Conservation (phyloP, 768 basidiomycete genomes). For the Termitomyces sp. region DNA sequence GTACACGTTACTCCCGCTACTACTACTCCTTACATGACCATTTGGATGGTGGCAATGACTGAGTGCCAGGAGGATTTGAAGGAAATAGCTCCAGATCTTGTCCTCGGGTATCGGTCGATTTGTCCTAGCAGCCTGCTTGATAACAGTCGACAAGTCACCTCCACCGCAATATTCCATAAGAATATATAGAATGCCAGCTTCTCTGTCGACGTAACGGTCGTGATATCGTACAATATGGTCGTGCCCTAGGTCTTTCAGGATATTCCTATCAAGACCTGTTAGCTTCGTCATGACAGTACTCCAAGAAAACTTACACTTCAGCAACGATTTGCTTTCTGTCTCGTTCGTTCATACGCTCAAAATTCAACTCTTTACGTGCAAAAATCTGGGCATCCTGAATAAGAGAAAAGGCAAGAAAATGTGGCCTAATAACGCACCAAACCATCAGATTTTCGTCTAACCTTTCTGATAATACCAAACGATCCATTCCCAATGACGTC, state of each 20-base stretch:
- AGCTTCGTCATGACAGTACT: not conserved
- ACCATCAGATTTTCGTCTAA: conserved; percentile 80
- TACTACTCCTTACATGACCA: conserved; percentile 45
- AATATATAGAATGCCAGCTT: conserved; percentile 89
- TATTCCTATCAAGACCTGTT: conserved; percentile 57
- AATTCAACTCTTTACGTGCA: conserved; percentile 95
- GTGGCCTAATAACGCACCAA: conserved; percentile 46
- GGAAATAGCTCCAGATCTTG: conserved; percentile 93
- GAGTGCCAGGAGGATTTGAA: conserved; percentile 87
- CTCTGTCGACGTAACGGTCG: conserved; percentile 88
- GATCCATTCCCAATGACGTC: conserved; percentile 96
- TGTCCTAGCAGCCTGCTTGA: conserved; percentile 71
- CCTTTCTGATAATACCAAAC: conserved; percentile 97
- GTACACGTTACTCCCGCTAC: conserved; percentile 25
- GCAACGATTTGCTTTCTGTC: conserved; percentile 96
- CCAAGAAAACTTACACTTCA: conserved; percentile 76
- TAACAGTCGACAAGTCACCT: conserved; percentile 87
- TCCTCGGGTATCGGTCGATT: conserved; percentile 84
- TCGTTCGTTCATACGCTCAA: conserved; percentile 93
- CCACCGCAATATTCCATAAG: conserved; percentile 99
- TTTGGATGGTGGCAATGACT: conserved; percentile 91
- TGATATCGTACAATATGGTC: conserved; percentile 96
- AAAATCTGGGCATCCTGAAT: conserved; percentile 48
- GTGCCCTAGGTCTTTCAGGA: conserved; percentile 92
- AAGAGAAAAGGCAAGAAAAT: not conserved